A percentile compares a stretch with the other conserved stretches of the same genome.
phyloP scores from a whole-genome alignment of 1,139 yeast genomes.

The Sugiyamaella castrensis region DNA sequence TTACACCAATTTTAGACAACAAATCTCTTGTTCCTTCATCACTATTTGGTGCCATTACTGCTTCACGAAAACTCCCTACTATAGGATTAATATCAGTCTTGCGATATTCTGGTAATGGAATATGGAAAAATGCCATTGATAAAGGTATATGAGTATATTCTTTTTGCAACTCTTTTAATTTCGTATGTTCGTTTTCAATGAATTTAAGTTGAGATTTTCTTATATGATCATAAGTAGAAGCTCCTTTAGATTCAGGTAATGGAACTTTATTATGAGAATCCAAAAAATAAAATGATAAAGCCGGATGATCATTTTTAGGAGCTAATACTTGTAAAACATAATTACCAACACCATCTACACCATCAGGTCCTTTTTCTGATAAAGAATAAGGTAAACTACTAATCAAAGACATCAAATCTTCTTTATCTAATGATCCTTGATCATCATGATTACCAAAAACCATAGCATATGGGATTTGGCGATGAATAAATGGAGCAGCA shows the following conservation, averaged over 20 bases:
- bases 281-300: slow-evolving; percentile 64
- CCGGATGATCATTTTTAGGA: slow-evolving; percentile 43
- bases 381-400: slow-evolving; percentile 63
- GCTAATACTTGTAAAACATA: slow-evolving; percentile 56
- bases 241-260: slow-evolving; percentile 49
- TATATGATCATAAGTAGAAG: slow-evolving; percentile 84
- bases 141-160: slow-evolving; percentile 48
- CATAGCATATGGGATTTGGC: slow-evolving; percentile 75
- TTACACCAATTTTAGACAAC: slow-evolving; percentile 61
- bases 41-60: slow-evolving; percentile 70
- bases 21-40: slow-evolving; percentile 58
- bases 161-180: slow-evolving; percentile 36
- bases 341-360: slow-evolving; percentile 76
- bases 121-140: slow-evolving; percentile 90
- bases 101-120: slow-evolving; percentile 82
- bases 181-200: slow-evolving; percentile 45
- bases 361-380: slow-evolving; percentile 59
- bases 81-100: slow-evolving; percentile 42
- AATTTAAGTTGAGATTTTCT: slow-evolving; percentile 68
- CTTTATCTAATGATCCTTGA: slow-evolving; percentile 66
- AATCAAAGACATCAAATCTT: slow-evolving; percentile 57
- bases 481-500: slow-evolving; percentile 61
- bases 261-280: slow-evolving; percentile 77
- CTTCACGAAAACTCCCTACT: slow-evolving; percentile 66
- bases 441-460: slow-evolving; percentile 83